Conservation (phyloP, 2,329 filamentous ascomycete genomes). For the Aureobasidium subglaciale region DNA sequence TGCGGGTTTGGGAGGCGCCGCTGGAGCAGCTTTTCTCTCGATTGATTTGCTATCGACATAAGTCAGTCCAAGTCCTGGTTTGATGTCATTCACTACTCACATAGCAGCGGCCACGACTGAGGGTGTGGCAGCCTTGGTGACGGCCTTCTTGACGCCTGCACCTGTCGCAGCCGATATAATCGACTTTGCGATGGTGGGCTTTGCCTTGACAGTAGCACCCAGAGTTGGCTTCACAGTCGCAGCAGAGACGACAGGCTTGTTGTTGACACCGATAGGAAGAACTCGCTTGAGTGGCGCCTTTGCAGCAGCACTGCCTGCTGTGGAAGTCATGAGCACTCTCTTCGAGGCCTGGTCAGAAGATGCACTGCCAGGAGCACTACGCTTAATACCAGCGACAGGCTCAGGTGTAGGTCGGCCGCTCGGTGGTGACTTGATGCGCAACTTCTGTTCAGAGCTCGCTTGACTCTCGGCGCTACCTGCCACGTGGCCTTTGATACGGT, state of each 20-base stretch:
- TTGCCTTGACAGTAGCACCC: slow-evolving; percentile 21
- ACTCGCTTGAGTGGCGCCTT: slow-evolving; percentile 41
- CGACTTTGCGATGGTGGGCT: slow-evolving; percentile 18
- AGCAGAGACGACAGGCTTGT: slow-evolving; percentile 31
- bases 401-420: slow-evolving; percentile 18
- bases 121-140: slow-evolving; percentile 18
- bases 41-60: slow-evolving; percentile 11
- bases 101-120: slow-evolving; percentile 17
- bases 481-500: slow-evolving; percentile 40
- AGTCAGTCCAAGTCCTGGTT: not conserved
- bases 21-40: slow-evolving; percentile 18
- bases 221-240: slow-evolving; percentile 23
- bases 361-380: slow-evolving; percentile 19
- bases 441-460: slow-evolving; percentile 3
- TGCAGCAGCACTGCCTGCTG: slow-evolving; percentile 20
- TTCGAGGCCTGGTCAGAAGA: slow-evolving; percentile 25
- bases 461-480: slow-evolving; percentile 38
- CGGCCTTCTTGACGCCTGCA: slow-evolving; percentile 24
- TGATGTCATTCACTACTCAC: not conserved
- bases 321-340: slow-evolving; percentile 20
- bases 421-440: slow-evolving; percentile 10
- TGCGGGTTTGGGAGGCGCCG: slow-evolving; percentile 24
- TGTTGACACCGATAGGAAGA: slow-evolving; percentile 36
- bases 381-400: slow-evolving; percentile 29
- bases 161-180: slow-evolving; percentile 16